Conservation (phyloP, 192 early-diverging fungal genomes). For the Backusella macrospora region DNA sequence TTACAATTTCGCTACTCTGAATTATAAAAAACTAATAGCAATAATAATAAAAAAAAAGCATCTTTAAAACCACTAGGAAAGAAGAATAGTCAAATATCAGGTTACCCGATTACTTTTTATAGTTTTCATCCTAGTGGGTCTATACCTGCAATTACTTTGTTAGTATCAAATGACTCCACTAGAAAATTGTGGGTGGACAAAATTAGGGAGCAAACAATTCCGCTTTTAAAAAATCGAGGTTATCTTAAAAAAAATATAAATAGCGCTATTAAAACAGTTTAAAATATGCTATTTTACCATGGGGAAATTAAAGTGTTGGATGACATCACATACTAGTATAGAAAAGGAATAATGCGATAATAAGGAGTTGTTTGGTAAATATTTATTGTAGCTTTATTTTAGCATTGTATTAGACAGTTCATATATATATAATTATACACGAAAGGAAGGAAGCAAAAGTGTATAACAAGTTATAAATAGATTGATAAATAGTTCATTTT, state of each 20-base stretch:
- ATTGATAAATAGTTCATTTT: too few species aligned
- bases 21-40: background rate
- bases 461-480: too few species aligned
- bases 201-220: slow-evolving; percentile 3
- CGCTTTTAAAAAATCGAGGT: background rate
- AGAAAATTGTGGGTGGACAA: slow-evolving; percentile 19
- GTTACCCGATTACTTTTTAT: slow-evolving; percentile 13
- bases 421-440: too few species aligned
- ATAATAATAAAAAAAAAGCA: too few species aligned
- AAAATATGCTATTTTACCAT: background rate
- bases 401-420: background rate
- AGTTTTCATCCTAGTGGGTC: background rate
- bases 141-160: slow-evolving; percentile 3
- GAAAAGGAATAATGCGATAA: background rate
- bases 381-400: background rate
- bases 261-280: slow-evolving; percentile 4
- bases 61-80: background rate
- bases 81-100: background rate
- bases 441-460: too few species aligned
- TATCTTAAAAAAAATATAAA: background rate
- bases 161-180: slow-evolving; percentile 6
- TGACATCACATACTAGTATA: background rate
- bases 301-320: background rate
- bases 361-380: background rate
- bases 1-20: background rate